These are phyloP conservation scores for Poa annua DNA, from an alignment of 176 grass and related monocot species.

Conservation along the genomic window DNA sequence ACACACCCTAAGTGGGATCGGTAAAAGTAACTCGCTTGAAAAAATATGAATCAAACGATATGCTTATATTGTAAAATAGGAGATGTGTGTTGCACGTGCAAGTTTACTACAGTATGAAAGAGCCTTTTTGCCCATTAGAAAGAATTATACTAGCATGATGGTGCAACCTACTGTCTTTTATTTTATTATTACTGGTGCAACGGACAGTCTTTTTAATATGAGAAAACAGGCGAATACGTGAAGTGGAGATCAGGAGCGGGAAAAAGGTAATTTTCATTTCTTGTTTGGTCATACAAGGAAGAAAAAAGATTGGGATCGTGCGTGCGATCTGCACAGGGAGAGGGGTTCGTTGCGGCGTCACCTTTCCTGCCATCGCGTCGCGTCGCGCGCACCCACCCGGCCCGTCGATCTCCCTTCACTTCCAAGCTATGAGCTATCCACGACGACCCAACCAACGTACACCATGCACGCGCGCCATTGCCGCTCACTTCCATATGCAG, in stretches of 20 bases:
- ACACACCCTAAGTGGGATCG: no score
- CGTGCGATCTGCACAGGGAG: not conserved
- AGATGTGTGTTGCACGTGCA: no score
- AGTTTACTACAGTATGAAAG: no score
- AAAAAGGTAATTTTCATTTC: not conserved
- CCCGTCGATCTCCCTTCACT: constrained; percentile 51
- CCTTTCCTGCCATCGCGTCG: constrained; percentile 43
- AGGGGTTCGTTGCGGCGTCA: constrained; percentile 58
- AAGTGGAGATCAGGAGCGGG: not conserved
- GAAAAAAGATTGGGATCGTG: not conserved
- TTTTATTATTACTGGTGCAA: not conserved
- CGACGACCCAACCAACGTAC: constrained; percentile 27
- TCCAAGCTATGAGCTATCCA: constrained; percentile 48
- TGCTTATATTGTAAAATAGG: no score
- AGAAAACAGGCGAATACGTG: not conserved
- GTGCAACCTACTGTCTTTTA: no score
- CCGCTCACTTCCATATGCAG: not conserved
- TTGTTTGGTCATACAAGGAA: not conserved
- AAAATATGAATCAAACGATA: no score
- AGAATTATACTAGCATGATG: no score
- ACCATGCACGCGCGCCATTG: not conserved
- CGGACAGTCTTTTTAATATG: not conserved
- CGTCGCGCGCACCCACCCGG: constrained; percentile 43
- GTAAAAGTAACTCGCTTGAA: no score
- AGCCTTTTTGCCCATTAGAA: no score